Conservation (phyloP, 257 asterid species). For the Cordia subcordata region DNA sequence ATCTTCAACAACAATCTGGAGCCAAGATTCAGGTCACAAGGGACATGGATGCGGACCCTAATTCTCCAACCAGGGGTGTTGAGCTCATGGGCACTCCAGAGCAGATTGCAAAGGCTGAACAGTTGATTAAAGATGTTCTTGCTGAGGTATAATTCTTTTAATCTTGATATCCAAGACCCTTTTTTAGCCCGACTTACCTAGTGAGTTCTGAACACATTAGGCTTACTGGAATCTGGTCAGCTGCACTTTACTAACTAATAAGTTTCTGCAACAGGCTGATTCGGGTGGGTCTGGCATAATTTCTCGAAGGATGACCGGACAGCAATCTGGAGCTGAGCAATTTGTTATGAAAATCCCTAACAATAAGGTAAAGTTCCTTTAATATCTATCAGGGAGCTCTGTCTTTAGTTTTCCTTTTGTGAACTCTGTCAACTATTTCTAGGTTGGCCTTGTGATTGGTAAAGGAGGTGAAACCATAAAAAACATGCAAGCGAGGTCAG, state of each 20-base stretch:
- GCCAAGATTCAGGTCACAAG: conserved; percentile 94
- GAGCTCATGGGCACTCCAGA: conserved; percentile 79
- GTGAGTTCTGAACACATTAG: background rate
- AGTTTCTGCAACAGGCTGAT: conserved; percentile 57
- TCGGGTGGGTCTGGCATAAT: conserved; percentile 70
- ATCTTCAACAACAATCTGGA: conserved; percentile 77
- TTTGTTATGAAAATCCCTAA: conserved; percentile 67
- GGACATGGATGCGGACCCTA: conserved; percentile 82
- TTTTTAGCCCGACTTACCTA: background rate
- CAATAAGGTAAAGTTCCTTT: conserved; percentile 50
- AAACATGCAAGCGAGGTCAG: conserved; percentile 78
- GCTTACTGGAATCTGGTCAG: background rate
- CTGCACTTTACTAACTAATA: background rate
- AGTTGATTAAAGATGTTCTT: conserved; percentile 62
- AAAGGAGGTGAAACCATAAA: conserved; percentile 97
- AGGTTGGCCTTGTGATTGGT: conserved; percentile 99
- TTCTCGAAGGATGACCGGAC: conserved; percentile 58
- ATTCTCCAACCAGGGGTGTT: conserved; percentile 58
- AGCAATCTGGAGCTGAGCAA: conserved; percentile 60
- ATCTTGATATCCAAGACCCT: background rate
- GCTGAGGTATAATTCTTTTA: conserved; percentile 1
- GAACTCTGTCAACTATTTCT: conserved; percentile 1
- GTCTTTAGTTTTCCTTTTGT: background rate
- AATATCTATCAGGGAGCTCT: background rate
- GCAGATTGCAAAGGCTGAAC: conserved; percentile 70